These are phyloP conservation scores for Nannizziopsis arthrosporioides DNA, from an alignment of 2,329 filamentous ascomycete species.

Conservation along the genomic window DNA sequence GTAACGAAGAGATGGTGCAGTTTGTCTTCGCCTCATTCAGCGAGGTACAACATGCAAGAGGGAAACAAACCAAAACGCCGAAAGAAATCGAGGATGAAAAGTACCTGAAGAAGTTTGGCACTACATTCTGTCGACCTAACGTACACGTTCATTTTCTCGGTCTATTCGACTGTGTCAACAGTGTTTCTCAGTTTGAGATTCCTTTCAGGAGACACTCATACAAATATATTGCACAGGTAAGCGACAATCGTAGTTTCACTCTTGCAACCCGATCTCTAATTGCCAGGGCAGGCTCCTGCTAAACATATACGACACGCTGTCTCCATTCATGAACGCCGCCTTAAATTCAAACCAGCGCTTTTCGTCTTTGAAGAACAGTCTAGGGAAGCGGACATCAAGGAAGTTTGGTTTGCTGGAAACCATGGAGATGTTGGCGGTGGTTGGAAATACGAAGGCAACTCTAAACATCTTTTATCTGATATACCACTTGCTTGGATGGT, in stretches of 20 bases:
- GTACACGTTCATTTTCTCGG: conserved; percentile 44
- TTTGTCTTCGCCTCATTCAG: conserved; percentile 35
- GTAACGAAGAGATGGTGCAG: conserved; percentile 44
- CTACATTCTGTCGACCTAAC: conserved; percentile 39
- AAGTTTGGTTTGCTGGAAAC: conserved; percentile 47
- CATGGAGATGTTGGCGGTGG: conserved; percentile 46
- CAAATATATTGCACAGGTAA: conserved; percentile 29
- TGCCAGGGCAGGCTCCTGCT: conserved; percentile 29
- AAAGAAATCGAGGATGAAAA: conserved; percentile 14
- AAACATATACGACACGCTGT: conserved; percentile 43
- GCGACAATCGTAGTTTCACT: too few species aligned
- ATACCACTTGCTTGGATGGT: conserved; percentile 45
- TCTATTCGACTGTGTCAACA: conserved; percentile 46
- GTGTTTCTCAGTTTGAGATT: conserved; percentile 29
- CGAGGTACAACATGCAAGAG: conserved; percentile 25
- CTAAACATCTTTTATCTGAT: conserved; percentile 35
- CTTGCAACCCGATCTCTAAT: not conserved
- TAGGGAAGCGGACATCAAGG: conserved; percentile 34
- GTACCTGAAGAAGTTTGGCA: conserved; percentile 36
- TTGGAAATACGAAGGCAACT: conserved; percentile 31
- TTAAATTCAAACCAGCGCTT: conserved; percentile 45
- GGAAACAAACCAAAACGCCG: conserved; percentile 18
- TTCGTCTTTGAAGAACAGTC: conserved; percentile 24
- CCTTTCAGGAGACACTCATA: conserved; percentile 31
- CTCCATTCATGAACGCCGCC: conserved; percentile 43